Evolutionary conservation across 2,329 filamentous ascomycete species (phyloP).

Genomic region (Colletotrichum neosansevieriae): DNA sequence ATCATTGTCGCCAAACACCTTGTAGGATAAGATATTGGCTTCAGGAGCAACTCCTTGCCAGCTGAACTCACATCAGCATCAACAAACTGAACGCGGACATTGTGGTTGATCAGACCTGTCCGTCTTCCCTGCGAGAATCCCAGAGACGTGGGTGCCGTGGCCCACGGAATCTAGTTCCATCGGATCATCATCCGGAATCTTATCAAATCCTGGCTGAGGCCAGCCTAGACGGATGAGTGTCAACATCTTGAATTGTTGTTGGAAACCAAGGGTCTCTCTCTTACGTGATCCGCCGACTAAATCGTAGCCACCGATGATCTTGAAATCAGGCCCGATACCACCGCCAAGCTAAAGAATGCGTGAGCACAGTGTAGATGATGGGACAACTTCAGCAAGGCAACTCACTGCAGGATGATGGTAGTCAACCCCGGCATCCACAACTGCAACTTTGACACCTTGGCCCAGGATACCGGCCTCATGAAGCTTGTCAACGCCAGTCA

Average conservation of each 20-base stretch:
- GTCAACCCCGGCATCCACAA: conserved; percentile 56
- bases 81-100: too few relatives aligned
- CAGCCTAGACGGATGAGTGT: conserved; percentile 10
- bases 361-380: neutral
- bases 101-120: conserved; percentile 13
- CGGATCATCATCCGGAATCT: conserved; percentile 51
- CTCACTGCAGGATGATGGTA: conserved; percentile 54
- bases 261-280: neutral
- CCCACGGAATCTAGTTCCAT: conserved; percentile 48
- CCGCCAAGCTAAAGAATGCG: conserved; percentile 31
- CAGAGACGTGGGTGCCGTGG: conserved; percentile 53
- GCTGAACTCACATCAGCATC: conserved; percentile 4
- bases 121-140: conserved; percentile 44
- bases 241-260: neutral
- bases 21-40: conserved; percentile 47
- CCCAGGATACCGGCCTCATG: conserved; percentile 53
- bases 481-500: conserved; percentile 54
- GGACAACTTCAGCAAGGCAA: neutral
- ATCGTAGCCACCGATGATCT: conserved; percentile 39
- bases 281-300: conserved; percentile 32
- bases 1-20: conserved; percentile 46
- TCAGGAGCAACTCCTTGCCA: conserved; percentile 46
- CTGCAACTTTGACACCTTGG: conserved; percentile 52
- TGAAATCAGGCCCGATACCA: conserved; percentile 36
- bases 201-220: conserved; percentile 31